Evolutionary conservation across 1,284 basidiomycete genomes (phyloP).

Genomic region (Cutaneotrichosporon cavernicola): DNA sequence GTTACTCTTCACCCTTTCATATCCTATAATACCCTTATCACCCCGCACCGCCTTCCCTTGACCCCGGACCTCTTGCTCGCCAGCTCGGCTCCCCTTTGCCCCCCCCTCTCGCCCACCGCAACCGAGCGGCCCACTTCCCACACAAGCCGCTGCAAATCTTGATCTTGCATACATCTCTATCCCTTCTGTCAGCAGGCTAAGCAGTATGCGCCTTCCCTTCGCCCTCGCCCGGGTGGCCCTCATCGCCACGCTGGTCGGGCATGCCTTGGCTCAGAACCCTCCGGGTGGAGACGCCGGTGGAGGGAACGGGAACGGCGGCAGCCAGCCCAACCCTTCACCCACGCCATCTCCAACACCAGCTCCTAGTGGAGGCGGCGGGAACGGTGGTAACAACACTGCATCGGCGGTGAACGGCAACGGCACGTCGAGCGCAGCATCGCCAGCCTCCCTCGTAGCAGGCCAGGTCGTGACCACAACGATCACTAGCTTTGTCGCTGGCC

Average conservation of each 20-base stretch:
- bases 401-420: neutral
- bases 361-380: neutral
- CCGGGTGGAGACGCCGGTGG: neutral
- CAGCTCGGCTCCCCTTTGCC: neutral
- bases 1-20: too few relatives aligned
- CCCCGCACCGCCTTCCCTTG: too few relatives aligned
- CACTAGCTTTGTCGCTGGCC: conserved; percentile 35
- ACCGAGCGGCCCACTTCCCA: neutral
- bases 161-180: conserved; percentile 1
- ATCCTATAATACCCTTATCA: too few relatives aligned
- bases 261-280: conserved; percentile 16
- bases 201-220: conserved; percentile 9
- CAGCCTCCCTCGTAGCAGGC: conserved; percentile 8
- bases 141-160: conserved; percentile 9
- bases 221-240: conserved; percentile 9
- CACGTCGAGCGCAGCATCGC: conserved; percentile 13
- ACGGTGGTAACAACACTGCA: conserved; percentile 10
- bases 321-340: neutral
- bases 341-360: neutral
- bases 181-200: neutral
- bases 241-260: conserved; percentile 6
- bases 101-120: neutral
- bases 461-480: conserved; percentile 32
- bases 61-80: neutral
- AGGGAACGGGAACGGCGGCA: neutral